These are phyloP conservation scores for Parafenestella ontariensis DNA, from an alignment of 2,329 filamentous ascomycete species.

Conservation along the genomic window DNA sequence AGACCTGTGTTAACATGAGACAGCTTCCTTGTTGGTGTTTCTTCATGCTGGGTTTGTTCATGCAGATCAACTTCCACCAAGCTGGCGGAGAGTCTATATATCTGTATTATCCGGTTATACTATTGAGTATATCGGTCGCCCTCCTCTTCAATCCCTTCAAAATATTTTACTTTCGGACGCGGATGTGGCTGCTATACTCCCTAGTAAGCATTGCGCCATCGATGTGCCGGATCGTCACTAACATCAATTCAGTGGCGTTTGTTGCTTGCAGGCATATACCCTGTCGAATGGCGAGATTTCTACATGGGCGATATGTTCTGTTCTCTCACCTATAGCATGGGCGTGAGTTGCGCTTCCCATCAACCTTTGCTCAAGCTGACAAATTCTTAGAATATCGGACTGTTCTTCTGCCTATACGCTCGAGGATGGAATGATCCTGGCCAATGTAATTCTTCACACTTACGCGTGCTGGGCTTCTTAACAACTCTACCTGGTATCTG, in stretches of 20 bases:
- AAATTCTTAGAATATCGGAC: conserved; percentile 72
- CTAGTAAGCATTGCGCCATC: conserved; percentile 65
- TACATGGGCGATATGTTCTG: conserved; percentile 98
- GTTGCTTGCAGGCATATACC: conserved; percentile 83
- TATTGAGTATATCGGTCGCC: conserved; percentile 71
- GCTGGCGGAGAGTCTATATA: conserved; percentile 73
- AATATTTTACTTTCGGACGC: conserved; percentile 75
- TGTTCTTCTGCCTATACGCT: conserved; percentile 96
- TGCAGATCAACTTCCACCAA: conserved; percentile 88
- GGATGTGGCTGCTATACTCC: conserved; percentile 89
- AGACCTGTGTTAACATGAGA: conserved; percentile 10
- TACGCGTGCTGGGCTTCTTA: conserved; percentile 85
- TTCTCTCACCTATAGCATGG: conserved; percentile 88
- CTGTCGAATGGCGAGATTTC: conserved; percentile 96
- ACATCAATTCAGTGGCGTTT: conserved; percentile 73
- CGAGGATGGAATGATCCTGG: conserved; percentile 73
- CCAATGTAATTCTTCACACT: conserved; percentile 86
- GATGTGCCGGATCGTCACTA: conserved; percentile 25
- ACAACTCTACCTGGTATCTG: conserved; percentile 83
- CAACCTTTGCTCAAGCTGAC: neutral
- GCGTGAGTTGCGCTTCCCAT: conserved; percentile 64
- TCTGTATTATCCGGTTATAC: conserved; percentile 83
- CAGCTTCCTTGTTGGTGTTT: conserved; percentile 84
- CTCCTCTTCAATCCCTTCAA: conserved; percentile 79
- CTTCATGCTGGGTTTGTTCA: conserved; percentile 75